Base-by-base conservation (phyloP, 1,284 basidiomycete genomes). In the Ustilago curta region DNA sequence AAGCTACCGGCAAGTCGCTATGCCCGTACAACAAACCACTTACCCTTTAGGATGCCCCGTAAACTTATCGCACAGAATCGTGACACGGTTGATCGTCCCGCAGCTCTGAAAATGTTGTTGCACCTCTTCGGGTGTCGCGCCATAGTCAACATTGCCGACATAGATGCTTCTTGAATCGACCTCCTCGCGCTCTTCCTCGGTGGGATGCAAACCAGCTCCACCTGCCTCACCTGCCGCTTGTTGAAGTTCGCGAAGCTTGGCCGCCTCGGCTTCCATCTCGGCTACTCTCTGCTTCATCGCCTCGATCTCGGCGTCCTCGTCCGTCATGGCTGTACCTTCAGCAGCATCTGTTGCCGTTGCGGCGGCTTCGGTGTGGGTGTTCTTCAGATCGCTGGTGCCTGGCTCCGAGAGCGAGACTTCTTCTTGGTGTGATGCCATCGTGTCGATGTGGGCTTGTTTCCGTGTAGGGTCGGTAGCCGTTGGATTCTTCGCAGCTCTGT, bases 1-100 rank as follows among this genome's bases (percentile, higher is more conserved):
- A 31, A 42, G 31, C 31, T 32, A 32, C 31, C 12, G 31, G 2
- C 6, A 23, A 5, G 12, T 25, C 21, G 21, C 42, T 1, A 23
- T 18, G 5, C 6, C n/a, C 3, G 45, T 18, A 25, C 12, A 18
- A 23, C 16, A 9, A 31, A 31, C 16, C 31, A 87, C 90, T 70
- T 77, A 95, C 93, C 96, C 97, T 90, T 98, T 99, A 43, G 97
- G 96, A 88, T 98, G 96, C 47, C 97, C 97, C 18, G 96, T 98
- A 86, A 97, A 99, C 87, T 99, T 99, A 89, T 99, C 97, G 86
- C 97, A 99, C 27, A 99, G 90, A 82, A 99, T 99, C 0, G 97
- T 99, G 53, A 99, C 95, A 79, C 97, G 91, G 87, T 99, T 99
- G 86, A 99, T 99, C 21, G 93, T 95, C 7, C 97, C 97, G 84